Percentiles rank a stretch among this genome's conserved stretches.
phyloP scores from a whole-genome alignment of 495 filamentous ascomycete species.

The Penicillium cataractarum region DNA sequence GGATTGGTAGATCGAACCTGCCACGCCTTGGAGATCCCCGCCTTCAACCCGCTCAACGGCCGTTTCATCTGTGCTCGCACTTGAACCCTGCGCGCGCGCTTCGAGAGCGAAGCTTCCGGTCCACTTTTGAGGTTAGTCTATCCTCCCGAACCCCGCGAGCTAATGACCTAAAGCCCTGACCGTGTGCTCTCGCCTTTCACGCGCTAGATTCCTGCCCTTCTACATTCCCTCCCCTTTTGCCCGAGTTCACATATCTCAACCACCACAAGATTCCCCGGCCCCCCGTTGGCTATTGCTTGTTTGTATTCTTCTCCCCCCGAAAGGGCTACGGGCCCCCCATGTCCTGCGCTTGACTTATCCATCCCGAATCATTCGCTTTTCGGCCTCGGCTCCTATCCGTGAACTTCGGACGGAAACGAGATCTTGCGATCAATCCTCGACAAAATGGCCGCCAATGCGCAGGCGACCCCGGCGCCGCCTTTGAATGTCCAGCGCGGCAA shows the following conservation, averaged over 20 bases:
- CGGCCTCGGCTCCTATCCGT: constrained; percentile 15
- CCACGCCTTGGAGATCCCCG: constrained; percentile 15
- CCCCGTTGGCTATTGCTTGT: constrained; percentile 9
- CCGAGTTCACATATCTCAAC: constrained; percentile 24
- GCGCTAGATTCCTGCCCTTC: constrained; percentile 30
- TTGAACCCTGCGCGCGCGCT: constrained; percentile 2
- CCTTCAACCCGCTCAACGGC: constrained; percentile 1
- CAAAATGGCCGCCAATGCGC: constrained; percentile 40
- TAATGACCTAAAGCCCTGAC: constrained; percentile 25
- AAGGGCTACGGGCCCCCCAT: constrained; percentile 36
- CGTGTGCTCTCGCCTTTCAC: constrained; percentile 6
- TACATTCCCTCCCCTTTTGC: constrained; percentile 33
- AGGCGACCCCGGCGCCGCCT: constrained; percentile 32
- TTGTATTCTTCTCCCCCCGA: constrained; percentile 17
- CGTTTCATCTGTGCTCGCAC: constrained; percentile 9
- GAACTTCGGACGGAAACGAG: constrained; percentile 16
- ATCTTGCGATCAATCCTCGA: constrained; percentile 11
- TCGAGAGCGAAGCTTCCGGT: constrained; percentile 11
- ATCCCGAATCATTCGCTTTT: constrained; percentile 5
- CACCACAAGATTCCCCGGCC: constrained; percentile 18
- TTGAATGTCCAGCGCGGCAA: constrained; percentile 63
- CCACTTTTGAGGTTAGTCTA: constrained; percentile 22
- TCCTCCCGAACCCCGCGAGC: constrained; percentile 24
- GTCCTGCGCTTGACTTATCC: constrained; percentile 28
- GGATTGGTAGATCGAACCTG: constrained; percentile 20